Conservation (phyloP, 2,329 filamentous ascomycete species). For the Epichloe gansuensis region DNA sequence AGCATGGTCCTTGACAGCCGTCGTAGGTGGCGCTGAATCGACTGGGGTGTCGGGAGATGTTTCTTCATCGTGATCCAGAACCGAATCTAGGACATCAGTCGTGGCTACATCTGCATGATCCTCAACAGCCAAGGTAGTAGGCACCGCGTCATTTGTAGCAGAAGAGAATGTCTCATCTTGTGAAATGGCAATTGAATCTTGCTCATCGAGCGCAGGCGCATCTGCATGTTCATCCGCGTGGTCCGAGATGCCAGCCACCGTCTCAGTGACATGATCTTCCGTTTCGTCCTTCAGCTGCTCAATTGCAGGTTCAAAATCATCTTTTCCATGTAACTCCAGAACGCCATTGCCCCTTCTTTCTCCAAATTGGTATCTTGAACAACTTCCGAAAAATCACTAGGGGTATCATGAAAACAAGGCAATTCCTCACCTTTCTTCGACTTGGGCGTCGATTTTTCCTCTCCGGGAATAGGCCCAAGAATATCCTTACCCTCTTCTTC, state of each 20-base stretch:
- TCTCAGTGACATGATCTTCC: neutral
- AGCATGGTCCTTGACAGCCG: neutral
- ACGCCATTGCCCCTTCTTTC: constrained; percentile 10
- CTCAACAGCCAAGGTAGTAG: neutral
- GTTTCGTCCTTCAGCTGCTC: neutral
- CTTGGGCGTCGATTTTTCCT: constrained; percentile 20
- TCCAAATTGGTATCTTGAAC: constrained; percentile 17
- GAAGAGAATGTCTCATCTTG: neutral
- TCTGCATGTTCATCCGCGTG: neutral
- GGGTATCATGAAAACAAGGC: constrained; percentile 26
- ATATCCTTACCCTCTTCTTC: constrained; percentile 28
- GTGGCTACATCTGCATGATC: neutral
- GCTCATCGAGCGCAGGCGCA: neutral
- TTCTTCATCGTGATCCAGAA: neutral
- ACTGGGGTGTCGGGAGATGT: neutral
- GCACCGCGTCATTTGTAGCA: neutral
- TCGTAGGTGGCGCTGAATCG: neutral
- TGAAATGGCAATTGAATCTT: neutral
- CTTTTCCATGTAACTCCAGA: neutral
- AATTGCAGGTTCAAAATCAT: neutral
- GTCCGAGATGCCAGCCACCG: neutral
- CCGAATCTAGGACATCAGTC: neutral
- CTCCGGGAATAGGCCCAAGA: constrained; percentile 25
- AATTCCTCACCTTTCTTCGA: constrained; percentile 33
- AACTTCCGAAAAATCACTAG: constrained; percentile 22